These are phyloP conservation scores for Lanmaoa pseudosensibilis DNA, from an alignment of 768 basidiomycete species.

Conservation along the genomic window DNA sequence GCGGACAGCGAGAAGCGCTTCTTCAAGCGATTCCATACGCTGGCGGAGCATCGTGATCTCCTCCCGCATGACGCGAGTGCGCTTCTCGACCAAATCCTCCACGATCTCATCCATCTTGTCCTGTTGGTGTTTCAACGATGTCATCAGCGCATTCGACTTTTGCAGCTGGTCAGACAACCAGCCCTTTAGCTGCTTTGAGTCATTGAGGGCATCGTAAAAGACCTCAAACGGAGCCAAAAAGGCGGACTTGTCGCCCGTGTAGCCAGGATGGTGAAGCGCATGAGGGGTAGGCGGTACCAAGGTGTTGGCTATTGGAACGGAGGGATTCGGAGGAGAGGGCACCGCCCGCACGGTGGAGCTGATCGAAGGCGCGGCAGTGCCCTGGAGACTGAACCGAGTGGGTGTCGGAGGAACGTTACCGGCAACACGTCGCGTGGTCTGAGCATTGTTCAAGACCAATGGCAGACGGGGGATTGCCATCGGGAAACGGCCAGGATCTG, in stretches of 20 bases:
- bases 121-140: constrained; percentile 56
- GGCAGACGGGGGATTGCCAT: constrained; percentile 73
- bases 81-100: constrained; percentile 60
- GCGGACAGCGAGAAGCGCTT: constrained; percentile 34
- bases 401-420: constrained; percentile 72
- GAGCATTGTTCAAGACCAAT: constrained; percentile 43
- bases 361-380: constrained; percentile 18
- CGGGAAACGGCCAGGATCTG: constrained; percentile 45
- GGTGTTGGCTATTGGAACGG: constrained; percentile 65
- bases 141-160: constrained; percentile 56
- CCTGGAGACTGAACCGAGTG: constrained; percentile 55
- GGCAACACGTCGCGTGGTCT: constrained; percentile 50
- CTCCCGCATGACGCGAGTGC: constrained; percentile 54
- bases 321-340: constrained; percentile 56
- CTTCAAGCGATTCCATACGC: constrained; percentile 71
- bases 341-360: constrained; percentile 32
- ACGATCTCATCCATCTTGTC: constrained; percentile 62
- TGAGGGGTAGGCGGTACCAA: constrained; percentile 71
- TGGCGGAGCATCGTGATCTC: constrained; percentile 62
- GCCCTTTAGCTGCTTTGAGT: constrained; percentile 72
- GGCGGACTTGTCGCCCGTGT: constrained; percentile 64
- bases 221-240: constrained; percentile 81
- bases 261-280: constrained; percentile 60
- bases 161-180: constrained; percentile 77
- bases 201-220: constrained; percentile 84